These are phyloP conservation scores for Dysphania ambrosioides DNA, from an alignment of 148 eudicot genomes.

Conservation along the genomic window DNA sequence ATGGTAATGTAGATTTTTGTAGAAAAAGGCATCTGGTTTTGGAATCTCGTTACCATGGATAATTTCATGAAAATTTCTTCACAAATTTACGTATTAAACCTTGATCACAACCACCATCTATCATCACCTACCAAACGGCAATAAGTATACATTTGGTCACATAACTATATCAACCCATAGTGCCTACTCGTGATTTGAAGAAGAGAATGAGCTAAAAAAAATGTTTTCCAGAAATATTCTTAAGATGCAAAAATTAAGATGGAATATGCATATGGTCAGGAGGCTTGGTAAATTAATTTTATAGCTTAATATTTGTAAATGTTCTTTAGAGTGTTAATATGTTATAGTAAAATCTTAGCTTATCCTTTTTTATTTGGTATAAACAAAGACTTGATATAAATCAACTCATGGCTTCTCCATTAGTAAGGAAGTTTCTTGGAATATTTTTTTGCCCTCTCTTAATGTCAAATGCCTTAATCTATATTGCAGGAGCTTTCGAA, in stretches of 20 bases:
- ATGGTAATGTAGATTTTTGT: no score
- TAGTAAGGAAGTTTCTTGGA: no score
- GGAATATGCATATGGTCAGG: background rate
- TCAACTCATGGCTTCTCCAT: background rate
- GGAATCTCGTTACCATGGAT: no score
- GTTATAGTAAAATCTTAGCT: background rate
- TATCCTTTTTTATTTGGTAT: background rate
- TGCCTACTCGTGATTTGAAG: background rate
- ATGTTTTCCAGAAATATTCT: background rate
- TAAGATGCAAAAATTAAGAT: background rate
- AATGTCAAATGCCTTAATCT: background rate
- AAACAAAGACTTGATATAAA: background rate
- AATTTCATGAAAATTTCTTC: no score
- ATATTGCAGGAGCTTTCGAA: slow-evolving; percentile 72
- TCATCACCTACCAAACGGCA: no score
- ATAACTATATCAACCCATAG: no score
- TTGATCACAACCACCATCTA: no score
- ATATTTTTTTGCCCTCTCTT: background rate
- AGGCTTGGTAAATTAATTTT: background rate
- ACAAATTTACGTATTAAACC: no score
- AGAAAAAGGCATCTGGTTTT: no score
- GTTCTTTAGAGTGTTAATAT: background rate
- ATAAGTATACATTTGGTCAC: no score
- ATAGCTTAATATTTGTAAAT: no score
- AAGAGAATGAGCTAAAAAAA: background rate